A percentile compares a stretch with the other conserved stretches of the same genome.
phyloP scores from a whole-genome alignment of 371 early-diverging fungal species.

The Chytridiales sp. region DNA sequence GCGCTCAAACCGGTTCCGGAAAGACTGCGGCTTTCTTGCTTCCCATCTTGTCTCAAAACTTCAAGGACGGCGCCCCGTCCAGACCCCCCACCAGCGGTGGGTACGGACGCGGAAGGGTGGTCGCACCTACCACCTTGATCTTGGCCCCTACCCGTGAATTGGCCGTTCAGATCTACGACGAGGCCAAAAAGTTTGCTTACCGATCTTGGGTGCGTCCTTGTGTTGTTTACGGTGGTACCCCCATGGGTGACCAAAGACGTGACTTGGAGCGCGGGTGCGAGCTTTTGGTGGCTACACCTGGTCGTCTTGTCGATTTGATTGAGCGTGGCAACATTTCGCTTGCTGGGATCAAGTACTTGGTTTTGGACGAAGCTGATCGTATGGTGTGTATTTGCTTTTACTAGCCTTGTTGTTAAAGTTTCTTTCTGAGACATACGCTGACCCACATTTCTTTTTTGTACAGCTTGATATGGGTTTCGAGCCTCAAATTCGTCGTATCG shows the following conservation, averaged over 20 bases:
- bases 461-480: slow-evolving; percentile 97
- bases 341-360: slow-evolving; percentile 77
- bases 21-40: slow-evolving; percentile 69
- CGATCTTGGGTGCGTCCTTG: slow-evolving; percentile 64
- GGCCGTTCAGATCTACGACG: slow-evolving; percentile 87
- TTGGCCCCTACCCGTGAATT: slow-evolving; percentile 90
- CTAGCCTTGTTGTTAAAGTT: slow-evolving; percentile 36
- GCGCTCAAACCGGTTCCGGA: slow-evolving; percentile 87
- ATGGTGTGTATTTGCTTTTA: slow-evolving; percentile 97
- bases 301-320: slow-evolving; percentile 93
- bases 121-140: slow-evolving; percentile 47
- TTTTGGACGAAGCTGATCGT: slow-evolving; percentile 99
- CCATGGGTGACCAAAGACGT: slow-evolving; percentile 49
- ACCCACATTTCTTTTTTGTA: slow-evolving; percentile 3
- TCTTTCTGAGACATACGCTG: background rate
- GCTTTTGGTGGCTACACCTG: slow-evolving; percentile 92
- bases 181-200: slow-evolving; percentile 75
- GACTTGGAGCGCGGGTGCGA: slow-evolving; percentile 56
- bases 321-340: slow-evolving; percentile 88
- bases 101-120: slow-evolving; percentile 34
- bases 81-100: slow-evolving; percentile 4
- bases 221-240: slow-evolving; percentile 59
- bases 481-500: slow-evolving; percentile 96
- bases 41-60: slow-evolving; percentile 55
- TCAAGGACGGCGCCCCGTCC: slow-evolving; percentile 49